Conservation (phyloP, 2,329 filamentous ascomycete genomes). For the Aspergillus tamarii region DNA sequence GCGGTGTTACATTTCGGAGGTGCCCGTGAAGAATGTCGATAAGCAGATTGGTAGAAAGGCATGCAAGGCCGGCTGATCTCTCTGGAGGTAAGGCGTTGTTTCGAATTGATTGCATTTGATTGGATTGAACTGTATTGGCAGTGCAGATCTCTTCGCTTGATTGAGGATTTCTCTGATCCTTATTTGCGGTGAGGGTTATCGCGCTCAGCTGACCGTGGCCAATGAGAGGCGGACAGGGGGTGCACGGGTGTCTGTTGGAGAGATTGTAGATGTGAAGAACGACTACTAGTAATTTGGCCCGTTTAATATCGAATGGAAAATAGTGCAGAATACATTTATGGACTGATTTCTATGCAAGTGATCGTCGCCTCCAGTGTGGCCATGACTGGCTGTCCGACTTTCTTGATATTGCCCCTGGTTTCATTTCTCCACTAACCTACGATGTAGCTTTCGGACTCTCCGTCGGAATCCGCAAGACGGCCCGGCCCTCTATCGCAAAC, state of each 20-base stretch:
- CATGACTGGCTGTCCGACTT: neutral
- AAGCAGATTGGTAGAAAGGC: constrained; percentile 10
- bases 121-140: neutral
- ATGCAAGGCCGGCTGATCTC: constrained; percentile 5
- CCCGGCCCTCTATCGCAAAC: constrained; percentile 30
- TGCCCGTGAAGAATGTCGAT: constrained; percentile 13
- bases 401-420: neutral
- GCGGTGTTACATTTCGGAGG: constrained; percentile 16
- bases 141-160: constrained; percentile 1
- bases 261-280: neutral
- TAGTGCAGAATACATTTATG: neutral
- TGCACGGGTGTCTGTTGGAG: neutral
- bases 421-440: neutral
- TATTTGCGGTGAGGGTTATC: constrained; percentile 10
- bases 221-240: neutral
- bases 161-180: neutral
- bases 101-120: constrained; percentile 1
- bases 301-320: neutral
- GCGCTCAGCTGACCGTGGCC: constrained; percentile 1
- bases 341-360: neutral
- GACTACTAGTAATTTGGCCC: no score
- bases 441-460: constrained; percentile 5
- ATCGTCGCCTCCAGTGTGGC: neutral
- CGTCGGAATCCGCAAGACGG: constrained; percentile 34
- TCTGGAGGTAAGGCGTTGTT: neutral